Conservation (phyloP, 345 rosid species). For the Dipteronia sinensis region DNA sequence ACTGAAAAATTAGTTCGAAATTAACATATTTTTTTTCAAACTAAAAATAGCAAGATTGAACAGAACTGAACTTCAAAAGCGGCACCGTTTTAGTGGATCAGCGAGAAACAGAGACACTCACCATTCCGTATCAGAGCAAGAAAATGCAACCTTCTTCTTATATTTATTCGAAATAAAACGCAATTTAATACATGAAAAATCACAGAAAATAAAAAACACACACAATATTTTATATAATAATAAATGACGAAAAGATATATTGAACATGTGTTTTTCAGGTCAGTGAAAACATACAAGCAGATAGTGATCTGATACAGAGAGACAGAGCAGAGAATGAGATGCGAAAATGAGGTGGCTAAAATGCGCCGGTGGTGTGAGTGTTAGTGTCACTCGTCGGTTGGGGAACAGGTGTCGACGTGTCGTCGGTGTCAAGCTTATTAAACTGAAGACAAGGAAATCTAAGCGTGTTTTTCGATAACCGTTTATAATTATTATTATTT, state of each 20-base stretch:
- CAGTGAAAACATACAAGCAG: not conserved
- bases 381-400: not conserved
- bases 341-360: conserved; percentile 16
- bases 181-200: no score
- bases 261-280: conserved; percentile 1
- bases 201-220: no score
- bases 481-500: not conserved
- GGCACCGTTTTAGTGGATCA: not conserved
- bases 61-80: not conserved
- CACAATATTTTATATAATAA: no score
- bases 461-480: conserved; percentile 24
- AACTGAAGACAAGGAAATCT: conserved; percentile 22
- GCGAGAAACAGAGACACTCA: not conserved
- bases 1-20: no score
- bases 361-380: conserved; percentile 20
- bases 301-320: conserved; percentile 3
- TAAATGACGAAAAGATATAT: not conserved
- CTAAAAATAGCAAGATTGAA: no score
- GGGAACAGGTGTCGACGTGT: not conserved
- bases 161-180: no score
- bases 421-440: not conserved
- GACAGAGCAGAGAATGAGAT: not conserved
- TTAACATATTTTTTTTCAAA: no score
- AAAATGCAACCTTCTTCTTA: no score
- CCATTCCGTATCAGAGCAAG: not conserved